Evolutionary conservation across 805 yeast species (phyloP).

Genomic region (Metschnikowia lunata): DNA sequence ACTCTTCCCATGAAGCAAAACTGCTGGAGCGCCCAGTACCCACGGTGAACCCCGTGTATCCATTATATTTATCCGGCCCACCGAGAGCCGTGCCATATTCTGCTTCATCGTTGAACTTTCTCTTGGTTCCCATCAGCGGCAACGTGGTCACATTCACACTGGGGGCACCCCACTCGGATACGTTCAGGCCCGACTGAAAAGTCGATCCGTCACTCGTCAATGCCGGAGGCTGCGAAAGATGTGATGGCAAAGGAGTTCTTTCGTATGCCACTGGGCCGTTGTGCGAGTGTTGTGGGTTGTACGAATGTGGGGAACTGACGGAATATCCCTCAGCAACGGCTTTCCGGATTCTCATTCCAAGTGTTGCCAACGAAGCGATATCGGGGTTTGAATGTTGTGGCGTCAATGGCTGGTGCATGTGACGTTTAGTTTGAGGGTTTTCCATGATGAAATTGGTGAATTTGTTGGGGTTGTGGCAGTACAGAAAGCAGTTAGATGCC

Average conservation of each 20-base stretch:
- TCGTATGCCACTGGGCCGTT: constrained; percentile 4
- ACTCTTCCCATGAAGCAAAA: constrained; percentile 17
- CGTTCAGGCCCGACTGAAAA: constrained; percentile 35
- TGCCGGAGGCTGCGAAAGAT: constrained; percentile 42
- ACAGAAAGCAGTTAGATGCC: too few species aligned
- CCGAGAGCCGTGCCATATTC: background rate
- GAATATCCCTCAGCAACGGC: constrained; percentile 60
- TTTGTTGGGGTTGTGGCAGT: too few species aligned
- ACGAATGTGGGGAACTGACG: constrained; percentile 11
- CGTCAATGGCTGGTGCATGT: constrained; percentile 31
- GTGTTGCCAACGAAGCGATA: constrained; percentile 42
- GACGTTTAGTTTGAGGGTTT: constrained; percentile 22
- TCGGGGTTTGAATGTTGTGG: constrained; percentile 25
- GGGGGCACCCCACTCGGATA: constrained; percentile 37
- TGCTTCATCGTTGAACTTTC: constrained; percentile 5
- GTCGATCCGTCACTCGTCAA: constrained; percentile 43
- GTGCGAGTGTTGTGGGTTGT: constrained; percentile 5
- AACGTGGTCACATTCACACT: constrained; percentile 1
- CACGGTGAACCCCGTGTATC: background rate
- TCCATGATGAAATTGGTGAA: constrained; percentile 6
- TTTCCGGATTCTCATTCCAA: constrained; percentile 72
- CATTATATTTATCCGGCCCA: background rate
- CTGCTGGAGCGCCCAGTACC: background rate
- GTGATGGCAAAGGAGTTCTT: constrained; percentile 41
- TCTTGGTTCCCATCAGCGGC: constrained; percentile 9